phyloP scores from a whole-genome alignment of 202 grass and related monocot genomes.

The Zoysia matrella region DNA sequence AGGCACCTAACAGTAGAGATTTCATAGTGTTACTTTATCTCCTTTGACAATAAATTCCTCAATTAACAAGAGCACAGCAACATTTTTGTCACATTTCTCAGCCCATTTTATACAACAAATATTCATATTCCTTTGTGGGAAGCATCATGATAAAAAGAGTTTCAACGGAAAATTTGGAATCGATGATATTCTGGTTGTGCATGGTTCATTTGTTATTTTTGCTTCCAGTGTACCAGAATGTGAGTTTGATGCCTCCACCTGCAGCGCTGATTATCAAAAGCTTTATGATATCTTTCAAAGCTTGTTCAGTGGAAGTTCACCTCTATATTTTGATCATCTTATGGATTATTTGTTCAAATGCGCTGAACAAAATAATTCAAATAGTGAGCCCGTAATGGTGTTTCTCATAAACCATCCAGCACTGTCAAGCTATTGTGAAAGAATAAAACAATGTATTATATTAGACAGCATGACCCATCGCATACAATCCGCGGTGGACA shows the following conservation, averaged over 20 bases:
- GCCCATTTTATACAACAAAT: background rate
- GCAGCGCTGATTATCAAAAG: background rate
- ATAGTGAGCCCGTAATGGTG: background rate
- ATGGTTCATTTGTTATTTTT: background rate
- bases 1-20: background rate
- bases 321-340: background rate
- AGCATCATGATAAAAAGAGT: background rate
- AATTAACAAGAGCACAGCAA: background rate
- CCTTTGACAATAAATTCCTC: background rate
- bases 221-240: background rate
- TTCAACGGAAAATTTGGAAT: background rate
- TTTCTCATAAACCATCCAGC: background rate
- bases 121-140: background rate
- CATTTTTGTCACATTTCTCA: background rate
- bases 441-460: background rate
- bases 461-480: background rate
- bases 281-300: background rate
- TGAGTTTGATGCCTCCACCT: background rate
- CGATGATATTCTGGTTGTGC: background rate
- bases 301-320: background rate
- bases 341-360: background rate
- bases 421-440: background rate
- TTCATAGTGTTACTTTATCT: background rate
- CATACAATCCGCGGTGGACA: background rate
- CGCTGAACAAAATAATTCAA: background rate